Base-by-base conservation (phyloP, 768 basidiomycete genomes). In the Calocybe cyanea region DNA sequence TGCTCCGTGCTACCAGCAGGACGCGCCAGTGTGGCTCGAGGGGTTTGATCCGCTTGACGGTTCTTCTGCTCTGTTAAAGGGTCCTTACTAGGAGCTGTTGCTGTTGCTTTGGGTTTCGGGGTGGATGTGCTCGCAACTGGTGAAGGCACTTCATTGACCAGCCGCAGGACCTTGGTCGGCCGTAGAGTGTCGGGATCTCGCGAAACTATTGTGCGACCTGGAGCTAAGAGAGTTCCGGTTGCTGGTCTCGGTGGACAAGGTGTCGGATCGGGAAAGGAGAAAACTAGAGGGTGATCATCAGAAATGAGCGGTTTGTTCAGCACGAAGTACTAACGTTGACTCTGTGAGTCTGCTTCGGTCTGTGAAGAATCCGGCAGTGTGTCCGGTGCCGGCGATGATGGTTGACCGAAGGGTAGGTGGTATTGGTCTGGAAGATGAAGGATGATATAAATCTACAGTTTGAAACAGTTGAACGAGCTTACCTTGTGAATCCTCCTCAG, bases 401-500 rank as follows among this genome's bases (percentile, higher is more conserved):
- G 38, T 18, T 38, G 37, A 13, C 20, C 24, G 1, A 38, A 20
- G 11, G 25, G 25, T 28, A 28, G 6, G 25, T 6, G 11, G 25
- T 28, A 6, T 5, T 11, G 11, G 25, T 28, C 25, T 28, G 25
- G 5, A 6, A 11, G 25, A 28, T 28, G 11, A 28, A 6, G 6
- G 11, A 11, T 11, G 6, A 5, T 28, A 6, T 28, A 11, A 28
- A 5, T 11, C 25, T 11, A 5, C 25, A 6, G 25, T 6, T 28
- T 14, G 32, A 32, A 23, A 3, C 2, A 36, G 10, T 9, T 20
- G 19, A 18, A 14, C 11, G 4, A n/a, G 17, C 24, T 21, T 42
- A 67, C 70, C 64, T 65, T 69, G 65, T 3, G 68, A 67, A 37
- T 69, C 69, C 18, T 68, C 68, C 46, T 73, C 69, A 17, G 69